phyloP scores from a whole-genome alignment of 805 yeast genomes.

The Kockiozyma suomiensis region DNA sequence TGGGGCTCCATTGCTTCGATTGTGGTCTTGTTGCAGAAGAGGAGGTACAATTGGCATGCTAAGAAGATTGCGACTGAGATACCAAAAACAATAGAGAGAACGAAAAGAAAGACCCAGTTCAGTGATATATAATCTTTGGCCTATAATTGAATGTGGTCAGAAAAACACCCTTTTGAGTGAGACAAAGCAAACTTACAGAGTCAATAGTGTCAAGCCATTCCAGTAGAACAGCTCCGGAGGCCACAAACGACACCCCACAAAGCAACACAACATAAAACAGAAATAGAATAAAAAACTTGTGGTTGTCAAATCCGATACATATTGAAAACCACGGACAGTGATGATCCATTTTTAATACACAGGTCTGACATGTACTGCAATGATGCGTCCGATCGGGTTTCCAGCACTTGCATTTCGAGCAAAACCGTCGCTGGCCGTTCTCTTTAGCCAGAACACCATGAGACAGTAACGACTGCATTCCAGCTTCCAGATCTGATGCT shows the following conservation, averaged over 20 bases:
- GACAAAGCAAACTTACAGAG: conserved; percentile 38
- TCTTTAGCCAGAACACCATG: conserved; percentile 46
- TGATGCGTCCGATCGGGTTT: conserved; percentile 52
- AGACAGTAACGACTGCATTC: conserved; percentile 37
- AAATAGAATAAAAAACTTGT: conserved; percentile 80
- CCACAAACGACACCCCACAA: conserved; percentile 47
- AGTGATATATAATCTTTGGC: conserved; percentile 52
- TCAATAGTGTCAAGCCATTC: conserved; percentile 50
- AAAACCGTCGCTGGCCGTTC: conserved; percentile 47
- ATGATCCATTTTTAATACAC: conserved; percentile 60
- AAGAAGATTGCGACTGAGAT: conserved; percentile 62
- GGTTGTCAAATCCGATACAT: conserved; percentile 79
- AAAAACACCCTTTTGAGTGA: neutral
- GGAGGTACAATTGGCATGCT: conserved; percentile 52
- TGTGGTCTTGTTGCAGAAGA: conserved; percentile 72
- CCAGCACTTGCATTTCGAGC: conserved; percentile 48
- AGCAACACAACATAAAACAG: conserved; percentile 64
- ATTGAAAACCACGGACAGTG: conserved; percentile 88
- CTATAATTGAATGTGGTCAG: neutral
- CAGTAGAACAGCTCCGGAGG: conserved; percentile 51
- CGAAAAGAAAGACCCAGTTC: conserved; percentile 60
- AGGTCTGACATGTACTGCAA: conserved; percentile 45
- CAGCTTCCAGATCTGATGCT: conserved; percentile 37
- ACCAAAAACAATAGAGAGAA: conserved; percentile 56
- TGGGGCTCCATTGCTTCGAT: conserved; percentile 61